Percentiles rank a stretch among this genome's conserved stretches.
Evolutionary conservation across 805 yeast species (phyloP).

Genomic region (Candida loeiensis): DNA sequence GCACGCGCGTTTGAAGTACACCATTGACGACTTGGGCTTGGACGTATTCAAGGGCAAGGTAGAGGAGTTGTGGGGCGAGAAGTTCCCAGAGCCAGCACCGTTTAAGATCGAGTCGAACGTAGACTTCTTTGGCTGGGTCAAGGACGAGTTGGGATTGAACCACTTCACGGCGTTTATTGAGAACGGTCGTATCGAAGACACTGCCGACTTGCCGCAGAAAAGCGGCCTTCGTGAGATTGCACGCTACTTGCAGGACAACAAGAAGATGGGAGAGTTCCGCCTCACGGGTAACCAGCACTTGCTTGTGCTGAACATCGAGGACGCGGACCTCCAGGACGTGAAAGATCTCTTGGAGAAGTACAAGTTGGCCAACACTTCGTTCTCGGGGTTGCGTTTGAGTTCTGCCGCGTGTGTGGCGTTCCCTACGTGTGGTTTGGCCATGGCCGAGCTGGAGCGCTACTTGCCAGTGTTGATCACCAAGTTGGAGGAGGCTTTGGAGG

Average conservation of each 20-base stretch:
- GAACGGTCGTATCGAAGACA: conserved; percentile 94
- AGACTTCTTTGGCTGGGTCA: conserved; percentile 92
- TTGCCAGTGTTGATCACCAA: conserved; percentile 79
- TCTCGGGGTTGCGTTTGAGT: conserved; percentile 80
- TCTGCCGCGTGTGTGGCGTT: conserved; percentile 97
- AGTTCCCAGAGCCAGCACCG: conserved; percentile 65
- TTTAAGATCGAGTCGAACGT: conserved; percentile 82
- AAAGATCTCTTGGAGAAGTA: conserved; percentile 65
- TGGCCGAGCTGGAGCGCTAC: conserved; percentile 96
- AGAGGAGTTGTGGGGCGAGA: conserved; percentile 77
- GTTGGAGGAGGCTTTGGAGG: conserved; percentile 84
- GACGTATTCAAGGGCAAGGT: conserved; percentile 76
- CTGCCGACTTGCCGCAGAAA: conserved; percentile 85
- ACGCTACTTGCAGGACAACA: conserved; percentile 51
- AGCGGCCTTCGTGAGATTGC: conserved; percentile 82
- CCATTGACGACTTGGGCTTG: conserved; percentile 90
- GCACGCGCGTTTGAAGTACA: conserved; percentile 96
- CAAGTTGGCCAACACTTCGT: conserved; percentile 78
- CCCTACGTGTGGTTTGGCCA: conserved; percentile 98
- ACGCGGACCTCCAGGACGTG: conserved; percentile 59
- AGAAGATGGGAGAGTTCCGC: conserved; percentile 78
- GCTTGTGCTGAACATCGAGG: conserved; percentile 67
- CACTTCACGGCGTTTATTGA: conserved; percentile 94
- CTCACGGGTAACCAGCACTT: conserved; percentile 96
- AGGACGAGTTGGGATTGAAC: conserved; percentile 76